Conservation (phyloP, 129 eudicot species). For the Daucus carota region DH1_v3.0 NC_030385.2:28541001-28541500, state of each 20-base stretch:
- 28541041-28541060: slow-evolving; percentile 57
- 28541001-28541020: slow-evolving; percentile 74
- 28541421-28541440: background rate
- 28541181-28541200: background rate
- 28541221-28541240: background rate
- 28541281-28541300: background rate
- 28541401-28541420: background rate
- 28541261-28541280: background rate
- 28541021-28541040: slow-evolving; percentile 91
- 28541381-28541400: background rate
- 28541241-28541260: background rate
- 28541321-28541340: background rate
- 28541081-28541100: slow-evolving; percentile 70
- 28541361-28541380: background rate
- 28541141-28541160: slow-evolving; percentile 14
- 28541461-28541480: background rate
- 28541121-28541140: slow-evolving; percentile 18
- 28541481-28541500: background rate
- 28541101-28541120: slow-evolving; percentile 52
- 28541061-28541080: slow-evolving; percentile 38
- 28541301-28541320: background rate
- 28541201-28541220: background rate
- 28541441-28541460: background rate
- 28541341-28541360: background rate
- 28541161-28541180: background rate